phyloP scores from a whole-genome alignment of 345 rosid species.

The Anacardium occidentale region DNA sequence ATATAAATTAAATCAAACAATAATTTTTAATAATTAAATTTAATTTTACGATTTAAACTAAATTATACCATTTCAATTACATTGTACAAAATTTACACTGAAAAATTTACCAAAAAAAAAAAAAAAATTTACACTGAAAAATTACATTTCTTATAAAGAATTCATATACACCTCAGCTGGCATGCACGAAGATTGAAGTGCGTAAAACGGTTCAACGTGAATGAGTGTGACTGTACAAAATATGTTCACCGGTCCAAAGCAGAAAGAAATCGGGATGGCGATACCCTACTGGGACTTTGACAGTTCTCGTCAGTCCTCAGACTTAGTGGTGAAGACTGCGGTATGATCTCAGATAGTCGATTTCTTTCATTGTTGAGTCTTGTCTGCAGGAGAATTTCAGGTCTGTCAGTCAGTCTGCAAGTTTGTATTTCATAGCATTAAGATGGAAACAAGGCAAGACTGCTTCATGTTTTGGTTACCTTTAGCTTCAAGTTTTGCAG shows the following conservation, averaged over 20 bases:
- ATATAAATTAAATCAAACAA: too few species aligned
- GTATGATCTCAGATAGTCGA: slow-evolving; percentile 47
- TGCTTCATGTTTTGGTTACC: slow-evolving; percentile 30
- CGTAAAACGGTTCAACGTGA: background rate
- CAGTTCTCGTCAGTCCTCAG: slow-evolving; percentile 42
- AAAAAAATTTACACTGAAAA: slow-evolving; percentile 2
- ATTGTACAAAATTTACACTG: background rate
- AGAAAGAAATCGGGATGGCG: slow-evolving; percentile 52
- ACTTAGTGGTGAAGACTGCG: slow-evolving; percentile 47
- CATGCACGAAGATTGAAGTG: background rate
- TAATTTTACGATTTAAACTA: too few species aligned
- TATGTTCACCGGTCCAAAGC: slow-evolving; percentile 44
- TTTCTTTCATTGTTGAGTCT: slow-evolving; percentile 49
- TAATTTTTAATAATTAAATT: too few species aligned
- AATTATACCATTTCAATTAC: background rate
- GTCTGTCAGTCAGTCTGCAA: slow-evolving; percentile 14
- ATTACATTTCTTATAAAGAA: slow-evolving; percentile 6
- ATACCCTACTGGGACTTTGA: slow-evolving; percentile 46
- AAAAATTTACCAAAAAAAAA: too few species aligned
- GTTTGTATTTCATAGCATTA: background rate
- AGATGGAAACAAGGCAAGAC: slow-evolving; percentile 1
- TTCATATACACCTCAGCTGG: background rate
- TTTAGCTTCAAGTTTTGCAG: slow-evolving; percentile 53
- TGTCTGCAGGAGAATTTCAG: slow-evolving; percentile 33
- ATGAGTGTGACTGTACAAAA: background rate